Evolutionary conservation across 257 asterid species (phyloP), one percentile per base, ranked within the genome.

Genomic region (Oldenlandia corymbosa): DNA sequence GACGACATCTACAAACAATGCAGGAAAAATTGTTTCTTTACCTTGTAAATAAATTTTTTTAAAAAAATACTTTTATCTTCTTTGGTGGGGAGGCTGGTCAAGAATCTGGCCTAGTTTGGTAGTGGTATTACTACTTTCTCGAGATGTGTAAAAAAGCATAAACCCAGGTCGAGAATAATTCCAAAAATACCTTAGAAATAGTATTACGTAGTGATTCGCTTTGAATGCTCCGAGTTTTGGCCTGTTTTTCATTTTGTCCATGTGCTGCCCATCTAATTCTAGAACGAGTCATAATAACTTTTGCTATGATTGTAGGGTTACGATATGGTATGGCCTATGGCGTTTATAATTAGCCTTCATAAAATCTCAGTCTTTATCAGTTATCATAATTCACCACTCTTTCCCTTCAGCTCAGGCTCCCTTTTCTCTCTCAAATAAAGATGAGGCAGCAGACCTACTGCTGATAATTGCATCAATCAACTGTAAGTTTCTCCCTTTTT

Each of bases 161-260:
- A 70, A 55, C 57, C 50, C 47, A 26, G 11, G 62, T 23, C 26
- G 9, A 27, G 66, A 45, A 61, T 61, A 43, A 61, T 61, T 7
- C 54, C 12, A 65, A 42, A 58, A 42, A n/a, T n/a, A n/a, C n/a
- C 23, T 13, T 30, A 12, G 20, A 55, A 32, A n/a, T 30, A 54
- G 21, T 56, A 56, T 32, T 26, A 7, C 2, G 4, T 10, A 4
- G 2, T 3, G 6, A 39, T 59, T 18, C 21, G 51, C 65, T 62
- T 64, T 48, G 61, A 61, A 17, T 36, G 64, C 51, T 58, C 30
- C 75, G 78, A 60, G 58, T 45, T 59, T 60, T 51, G 69, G 77
- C 66, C 64, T 64, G 46, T 54, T 18, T 31, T 53, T 58, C 61
- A 32, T 54, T 10, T 39, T 42, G 28, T 24, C 62, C 27, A 34